Percentiles rank a stretch among this genome's conserved stretches.
phyloP scores from a whole-genome alignment of 177 flowering plant genomes.

The Telopea speciosissima region DNA sequence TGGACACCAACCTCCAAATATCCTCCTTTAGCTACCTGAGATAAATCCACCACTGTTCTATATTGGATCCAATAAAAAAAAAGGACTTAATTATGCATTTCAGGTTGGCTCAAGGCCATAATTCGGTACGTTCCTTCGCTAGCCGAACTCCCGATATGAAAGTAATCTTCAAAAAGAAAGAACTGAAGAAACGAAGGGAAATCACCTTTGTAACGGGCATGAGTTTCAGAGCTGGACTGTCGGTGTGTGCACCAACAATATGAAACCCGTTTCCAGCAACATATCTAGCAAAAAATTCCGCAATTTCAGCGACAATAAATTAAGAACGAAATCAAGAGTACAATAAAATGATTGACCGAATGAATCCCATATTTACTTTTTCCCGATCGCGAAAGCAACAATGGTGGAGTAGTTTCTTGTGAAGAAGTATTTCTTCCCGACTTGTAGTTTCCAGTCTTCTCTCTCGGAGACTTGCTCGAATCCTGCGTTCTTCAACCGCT shows the following conservation, averaged over 20 bases:
- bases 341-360: not conserved
- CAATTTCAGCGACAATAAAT: conserved; percentile 1
- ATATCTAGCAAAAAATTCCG: conserved; percentile 38
- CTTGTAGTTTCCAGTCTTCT: conserved; percentile 75
- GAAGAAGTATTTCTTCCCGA: conserved; percentile 85
- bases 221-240: conserved; percentile 88
- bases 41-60: not conserved
- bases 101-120: not conserved
- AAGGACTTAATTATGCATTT: too few relatives aligned
- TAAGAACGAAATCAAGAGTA: not conserved
- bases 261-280: conserved; percentile 88
- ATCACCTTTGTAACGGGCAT: conserved; percentile 91
- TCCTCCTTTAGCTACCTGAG: conserved; percentile 80
- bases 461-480: conserved; percentile 73
- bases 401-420: conserved; percentile 90
- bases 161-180: not conserved
- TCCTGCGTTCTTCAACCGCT: conserved; percentile 50
- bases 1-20: conserved; percentile 91
- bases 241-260: conserved; percentile 96
- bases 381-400: conserved; percentile 86
- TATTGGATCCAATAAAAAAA: not conserved
- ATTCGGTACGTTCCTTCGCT: not conserved
- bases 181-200: not conserved
- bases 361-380: conserved; percentile 37
- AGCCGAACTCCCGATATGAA: not conserved